phyloP scores from a whole-genome alignment of 1,139 yeast species.

The Nakaseomyces delphensis region DNA sequence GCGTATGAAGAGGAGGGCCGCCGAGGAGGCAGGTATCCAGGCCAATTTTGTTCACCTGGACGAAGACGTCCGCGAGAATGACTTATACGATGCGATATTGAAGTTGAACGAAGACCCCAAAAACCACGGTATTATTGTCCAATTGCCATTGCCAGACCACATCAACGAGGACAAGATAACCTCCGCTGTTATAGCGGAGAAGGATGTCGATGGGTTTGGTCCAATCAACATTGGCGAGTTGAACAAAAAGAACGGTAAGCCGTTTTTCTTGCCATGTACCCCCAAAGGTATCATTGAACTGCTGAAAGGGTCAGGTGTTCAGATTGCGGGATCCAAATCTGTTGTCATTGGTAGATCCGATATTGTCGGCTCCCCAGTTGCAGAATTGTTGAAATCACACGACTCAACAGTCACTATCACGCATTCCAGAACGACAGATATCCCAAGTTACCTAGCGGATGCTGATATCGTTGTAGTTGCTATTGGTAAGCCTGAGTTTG shows the following conservation, averaged over 20 bases:
- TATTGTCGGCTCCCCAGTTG: slow-evolving; percentile 91
- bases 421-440: slow-evolving; percentile 67
- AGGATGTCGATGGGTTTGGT: slow-evolving; percentile 96
- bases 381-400: slow-evolving; percentile 66
- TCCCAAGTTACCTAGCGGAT: slow-evolving; percentile 49
- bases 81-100: slow-evolving; percentile 51
- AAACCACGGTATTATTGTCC: slow-evolving; percentile 86
- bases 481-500: slow-evolving; percentile 73
- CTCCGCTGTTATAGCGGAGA: slow-evolving; percentile 61
- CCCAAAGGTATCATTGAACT: slow-evolving; percentile 89
- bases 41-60: slow-evolving; percentile 65
- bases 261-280: slow-evolving; percentile 86
- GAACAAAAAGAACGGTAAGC: slow-evolving; percentile 80
- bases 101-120: slow-evolving; percentile 55
- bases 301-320: slow-evolving; percentile 53
- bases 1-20: slow-evolving; percentile 67
- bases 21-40: slow-evolving; percentile 68
- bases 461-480: slow-evolving; percentile 95
- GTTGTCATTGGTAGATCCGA: slow-evolving; percentile 95
- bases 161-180: slow-evolving; percentile 74
- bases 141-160: slow-evolving; percentile 80
- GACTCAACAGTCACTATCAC: slow-evolving; percentile 68
- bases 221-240: slow-evolving; percentile 86
- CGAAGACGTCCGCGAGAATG: slow-evolving; percentile 42
- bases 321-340: slow-evolving; percentile 69